Base-by-base conservation (phyloP, 768 basidiomycete genomes). In the Russula griseocarnosa region DNA sequence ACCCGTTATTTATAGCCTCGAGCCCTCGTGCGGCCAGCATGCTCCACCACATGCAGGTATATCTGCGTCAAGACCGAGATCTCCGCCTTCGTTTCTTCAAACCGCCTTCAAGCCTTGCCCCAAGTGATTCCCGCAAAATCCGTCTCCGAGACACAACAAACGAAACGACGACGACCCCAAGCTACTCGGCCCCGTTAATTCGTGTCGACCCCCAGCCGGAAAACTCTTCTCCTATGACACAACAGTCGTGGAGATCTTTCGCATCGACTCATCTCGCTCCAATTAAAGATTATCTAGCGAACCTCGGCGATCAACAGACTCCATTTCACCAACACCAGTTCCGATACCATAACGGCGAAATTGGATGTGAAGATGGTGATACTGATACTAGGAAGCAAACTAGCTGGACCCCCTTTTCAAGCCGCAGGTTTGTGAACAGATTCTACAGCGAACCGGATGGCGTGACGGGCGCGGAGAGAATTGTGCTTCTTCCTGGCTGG, bases 401-500 rank as follows among this genome's bases (percentile, higher is more conserved):
- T 64, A 76, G 76, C 44, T 87, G 84, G 85, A 74, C 80, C 56
- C 79, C 82, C 28, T 89, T 87, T 86, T 84, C 86, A 5, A 80
- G 82, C 3, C 79, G 85, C 74, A 87, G 72, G 62, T 49, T 75
- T 3, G 63, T 69, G 67, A 66, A 57, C 68, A 57, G 66, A 69
- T 36, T 51, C n/a, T 49, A 49, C 16, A 70, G 70, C 40, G 70
- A 68, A 7, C 52, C 66, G 40, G 60, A 68, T n/a, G 74, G 67
- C 34, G 49, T 38, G 14, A 42, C 71, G 4, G 66, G 68, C 38
- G 60, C 70, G 20, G 86, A 88, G 67, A 77, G 77, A 46, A 70
- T 88, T 3, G 77, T 79, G 20, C 70, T 92, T 26, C 92, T 93
- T 74, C 92, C 92, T 5, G 90, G 92, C 2, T 94, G 90, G 89